Evolutionary conservation across 495 filamentous ascomycete genomes (phyloP).

Genomic region (Aspergillus hancockii): DNA sequence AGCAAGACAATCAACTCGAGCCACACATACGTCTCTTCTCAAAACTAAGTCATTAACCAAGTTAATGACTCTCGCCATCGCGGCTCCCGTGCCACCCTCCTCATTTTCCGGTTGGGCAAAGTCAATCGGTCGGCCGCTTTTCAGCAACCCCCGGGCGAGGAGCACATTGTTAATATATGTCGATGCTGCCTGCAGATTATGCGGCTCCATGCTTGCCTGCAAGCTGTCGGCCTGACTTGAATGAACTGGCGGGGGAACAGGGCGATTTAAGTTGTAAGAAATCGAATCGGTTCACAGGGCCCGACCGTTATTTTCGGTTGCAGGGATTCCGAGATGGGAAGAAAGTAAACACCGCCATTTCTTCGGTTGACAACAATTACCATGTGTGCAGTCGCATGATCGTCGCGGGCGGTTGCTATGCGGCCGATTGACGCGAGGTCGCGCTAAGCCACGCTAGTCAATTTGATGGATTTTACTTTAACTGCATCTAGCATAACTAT

Average conservation of each 20-base stretch:
- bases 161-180: conserved; percentile 96
- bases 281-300: background rate
- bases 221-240: conserved; percentile 18
- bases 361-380: conserved; percentile 6
- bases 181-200: conserved; percentile 83
- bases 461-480: no score
- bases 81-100: conserved; percentile 62
- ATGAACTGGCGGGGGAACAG: background rate
- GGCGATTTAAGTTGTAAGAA: background rate
- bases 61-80: conserved; percentile 86
- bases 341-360: conserved; percentile 45
- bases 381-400: background rate
- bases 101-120: conserved; percentile 74
- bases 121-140: conserved; percentile 80
- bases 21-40: conserved; percentile 70
- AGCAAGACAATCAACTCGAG: background rate
- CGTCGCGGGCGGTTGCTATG: background rate
- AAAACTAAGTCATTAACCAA: conserved; percentile 89
- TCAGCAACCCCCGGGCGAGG: conserved; percentile 82
- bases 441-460: background rate
- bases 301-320: conserved; percentile 11
- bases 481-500: no score
- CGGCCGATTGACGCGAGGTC: conserved; percentile 11
- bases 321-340: conserved; percentile 39
- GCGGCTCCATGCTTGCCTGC: conserved; percentile 65